Base-by-base conservation (phyloP, 306 rosid species). In the Carpinus viminea region DNA sequence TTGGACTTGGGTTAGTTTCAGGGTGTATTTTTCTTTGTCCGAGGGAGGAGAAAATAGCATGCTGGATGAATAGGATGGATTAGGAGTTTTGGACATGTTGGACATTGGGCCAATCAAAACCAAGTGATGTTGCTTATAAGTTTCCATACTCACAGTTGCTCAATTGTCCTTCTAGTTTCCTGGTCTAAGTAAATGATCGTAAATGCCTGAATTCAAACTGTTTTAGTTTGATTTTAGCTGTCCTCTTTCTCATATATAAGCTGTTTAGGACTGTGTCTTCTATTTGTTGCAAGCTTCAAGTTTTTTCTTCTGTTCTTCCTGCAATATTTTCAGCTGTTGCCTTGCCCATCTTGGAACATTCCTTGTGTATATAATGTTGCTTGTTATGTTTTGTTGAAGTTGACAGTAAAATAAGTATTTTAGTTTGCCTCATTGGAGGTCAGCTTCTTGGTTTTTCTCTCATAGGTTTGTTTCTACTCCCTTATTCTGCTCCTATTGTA, bases 381-480 rank as follows among this genome's bases (percentile, higher is more conserved):
- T 74, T 76, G 20, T 50, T 51, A 70, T 62, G 28, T 47, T 51
- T 60, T 68, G 48, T 24, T 57, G n/a, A 45, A 71, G 7, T 46
- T 16, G n/a, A 24, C 8, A 10, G 15, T 36, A 21, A 66, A 53
- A 26, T 69, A 60, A 36, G 76, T 73, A 20, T 70, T 34, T 21
- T 51, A 75, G 78, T 66, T 75, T 72, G 53, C 38, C 64, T 34
- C 9, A 41, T 50, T 54, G 34, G 38, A 55, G 76, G 57, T 13
- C 38, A 60, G 12, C 52, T 78, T 57, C 18, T 53, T 38, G 13
- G 12, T 34, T 26, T 43, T 73, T 21, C 31, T 82, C 74, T 52
- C 43, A 28, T n/a, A 34, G 71, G 17, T 79, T 75, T 48, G 41
- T 69, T 82, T 59, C 53, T 36, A 36, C 50, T 85, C 43, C 17